Percentiles rank a stretch among this genome's conserved stretches.
Conservation (phyloP, 2,329 filamentous ascomycete genomes). For the Hirsutella rhossiliensis region DNA sequence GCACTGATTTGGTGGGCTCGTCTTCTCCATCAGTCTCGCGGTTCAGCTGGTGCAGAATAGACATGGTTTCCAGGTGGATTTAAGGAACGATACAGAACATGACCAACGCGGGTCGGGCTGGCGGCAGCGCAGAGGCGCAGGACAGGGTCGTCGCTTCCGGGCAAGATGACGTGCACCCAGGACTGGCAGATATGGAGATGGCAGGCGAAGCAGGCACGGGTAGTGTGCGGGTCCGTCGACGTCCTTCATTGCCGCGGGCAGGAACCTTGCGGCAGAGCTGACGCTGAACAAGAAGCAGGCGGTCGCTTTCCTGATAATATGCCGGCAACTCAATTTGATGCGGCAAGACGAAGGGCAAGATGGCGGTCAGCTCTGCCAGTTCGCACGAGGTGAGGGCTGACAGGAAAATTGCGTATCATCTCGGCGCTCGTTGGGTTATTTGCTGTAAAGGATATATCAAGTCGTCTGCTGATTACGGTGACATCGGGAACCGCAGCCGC, state of each 20-base stretch:
- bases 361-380: not conserved
- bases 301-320: too few species aligned
- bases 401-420: not conserved
- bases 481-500: too few species aligned
- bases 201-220: not conserved
- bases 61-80: too few species aligned
- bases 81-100: too few species aligned
- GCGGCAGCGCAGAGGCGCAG: not conserved
- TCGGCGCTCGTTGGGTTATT: not conserved
- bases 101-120: not conserved
- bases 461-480: too few species aligned
- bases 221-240: not conserved
- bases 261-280: not conserved
- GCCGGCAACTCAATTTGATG: not conserved
- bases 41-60: too few species aligned
- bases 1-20: too few species aligned
- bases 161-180: not conserved
- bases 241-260: not conserved
- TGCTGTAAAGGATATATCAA: too few species aligned
- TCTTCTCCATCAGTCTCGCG: too few species aligned
- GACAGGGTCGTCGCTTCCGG: not conserved
- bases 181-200: not conserved
- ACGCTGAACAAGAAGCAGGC: too few species aligned
- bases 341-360: not conserved
- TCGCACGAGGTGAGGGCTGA: not conserved